Conservation (phyloP, 2,329 filamentous ascomycete species). For the Bipolaris bicolor region DNA sequence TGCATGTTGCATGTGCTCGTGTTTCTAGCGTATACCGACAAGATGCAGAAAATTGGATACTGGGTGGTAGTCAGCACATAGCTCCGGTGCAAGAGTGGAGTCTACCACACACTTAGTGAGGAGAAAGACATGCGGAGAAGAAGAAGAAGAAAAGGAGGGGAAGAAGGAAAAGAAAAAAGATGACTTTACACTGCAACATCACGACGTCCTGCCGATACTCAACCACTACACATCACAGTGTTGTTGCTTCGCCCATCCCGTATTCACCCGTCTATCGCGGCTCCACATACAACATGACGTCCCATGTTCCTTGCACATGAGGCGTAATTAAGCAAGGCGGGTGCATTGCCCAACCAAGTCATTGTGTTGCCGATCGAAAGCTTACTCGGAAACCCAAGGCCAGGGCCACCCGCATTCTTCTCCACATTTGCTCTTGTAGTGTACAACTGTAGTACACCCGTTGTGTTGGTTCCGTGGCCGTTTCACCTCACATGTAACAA, state of each 20-base stretch:
- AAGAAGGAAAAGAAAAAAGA: neutral
- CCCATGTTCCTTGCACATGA: neutral
- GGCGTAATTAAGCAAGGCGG: slow-evolving; percentile 4
- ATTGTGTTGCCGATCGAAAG: slow-evolving; percentile 6
- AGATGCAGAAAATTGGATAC: neutral
- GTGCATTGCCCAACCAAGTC: slow-evolving; percentile 6
- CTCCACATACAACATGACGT: neutral
- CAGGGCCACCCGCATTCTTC: slow-evolving; percentile 5
- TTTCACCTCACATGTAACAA: no score
- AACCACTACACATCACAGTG: neutral
- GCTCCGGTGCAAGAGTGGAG: neutral
- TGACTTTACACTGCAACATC: neutral
- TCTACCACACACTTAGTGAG: neutral
- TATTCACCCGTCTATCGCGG: neutral
- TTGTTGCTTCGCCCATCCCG: neutral
- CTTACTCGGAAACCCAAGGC: neutral
- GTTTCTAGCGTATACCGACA: neutral
- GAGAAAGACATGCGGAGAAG: neutral
- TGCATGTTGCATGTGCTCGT: neutral
- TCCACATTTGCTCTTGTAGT: neutral
- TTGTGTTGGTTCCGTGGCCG: no score
- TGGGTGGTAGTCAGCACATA: neutral
- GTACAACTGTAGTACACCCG: no score
- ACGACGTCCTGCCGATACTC: neutral
- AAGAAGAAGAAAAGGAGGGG: neutral